Conservation (phyloP, 768 basidiomycete genomes). For the Lactarius hengduanensis region DNA sequence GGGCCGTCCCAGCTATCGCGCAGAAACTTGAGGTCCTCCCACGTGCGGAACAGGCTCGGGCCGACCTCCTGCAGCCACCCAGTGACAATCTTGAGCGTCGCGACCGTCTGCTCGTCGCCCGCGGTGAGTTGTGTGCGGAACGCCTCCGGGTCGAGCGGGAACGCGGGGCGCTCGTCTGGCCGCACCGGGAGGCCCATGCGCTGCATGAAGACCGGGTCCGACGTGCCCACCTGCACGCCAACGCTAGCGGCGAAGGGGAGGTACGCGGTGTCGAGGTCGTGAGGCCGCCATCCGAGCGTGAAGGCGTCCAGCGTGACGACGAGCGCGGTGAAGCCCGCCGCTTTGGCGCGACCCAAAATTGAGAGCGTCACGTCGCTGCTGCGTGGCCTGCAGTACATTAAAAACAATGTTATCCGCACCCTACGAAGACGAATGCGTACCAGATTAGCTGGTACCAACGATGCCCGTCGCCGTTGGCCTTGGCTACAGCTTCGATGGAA, state of each 20-base stretch:
- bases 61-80: constrained; percentile 64
- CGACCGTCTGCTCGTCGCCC: constrained; percentile 40
- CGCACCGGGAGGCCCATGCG: constrained; percentile 48
- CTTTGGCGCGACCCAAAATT: constrained; percentile 63
- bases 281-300: constrained; percentile 71
- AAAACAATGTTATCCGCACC: not conserved
- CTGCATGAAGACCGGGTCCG: constrained; percentile 79
- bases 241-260: constrained; percentile 66
- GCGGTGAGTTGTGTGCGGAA: constrained; percentile 34
- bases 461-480: constrained; percentile 62
- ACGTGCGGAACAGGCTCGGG: constrained; percentile 60
- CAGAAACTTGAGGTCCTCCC: constrained; percentile 71
- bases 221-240: constrained; percentile 63
- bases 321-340: constrained; percentile 62
- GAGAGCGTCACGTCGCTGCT: constrained; percentile 60
- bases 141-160: constrained; percentile 57
- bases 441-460: constrained; percentile 86
- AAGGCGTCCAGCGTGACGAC: constrained; percentile 81
- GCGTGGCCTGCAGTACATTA: constrained; percentile 49
- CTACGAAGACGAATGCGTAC: constrained; percentile 35
- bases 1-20: constrained; percentile 79
- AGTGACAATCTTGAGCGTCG: constrained; percentile 48
- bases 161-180: constrained; percentile 43
- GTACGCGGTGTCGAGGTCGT: constrained; percentile 63
- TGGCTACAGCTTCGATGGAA: constrained; percentile 75